These are phyloP conservation scores for Alternaria brassicicola DNA, from an alignment of 2,329 filamentous ascomycete species.

Conservation along the genomic window DNA sequence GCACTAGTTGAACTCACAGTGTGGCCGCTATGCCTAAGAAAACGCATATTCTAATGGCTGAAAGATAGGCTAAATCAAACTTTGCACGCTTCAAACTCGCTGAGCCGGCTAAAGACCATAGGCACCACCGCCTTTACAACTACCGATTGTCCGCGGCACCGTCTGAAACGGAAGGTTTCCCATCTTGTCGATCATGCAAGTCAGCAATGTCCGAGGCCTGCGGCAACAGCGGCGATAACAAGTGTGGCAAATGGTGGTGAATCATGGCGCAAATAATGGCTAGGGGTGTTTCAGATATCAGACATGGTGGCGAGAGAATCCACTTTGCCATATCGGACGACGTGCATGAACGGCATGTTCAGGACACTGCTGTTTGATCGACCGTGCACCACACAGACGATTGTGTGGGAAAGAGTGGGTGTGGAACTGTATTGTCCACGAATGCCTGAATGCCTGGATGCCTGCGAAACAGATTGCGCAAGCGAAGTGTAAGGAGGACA, in stretches of 20 bases:
- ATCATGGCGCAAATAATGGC: slow-evolving; percentile 1
- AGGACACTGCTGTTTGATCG: slow-evolving; percentile 13
- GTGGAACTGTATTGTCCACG: slow-evolving; percentile 5
- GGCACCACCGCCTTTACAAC: background rate
- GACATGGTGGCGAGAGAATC: slow-evolving; percentile 4
- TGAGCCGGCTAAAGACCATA: slow-evolving; percentile 6
- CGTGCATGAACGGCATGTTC: slow-evolving; percentile 15
- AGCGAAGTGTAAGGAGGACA: slow-evolving; percentile 6
- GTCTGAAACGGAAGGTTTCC: background rate
- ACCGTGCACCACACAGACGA: slow-evolving; percentile 7
- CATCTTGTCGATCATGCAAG: background rate
- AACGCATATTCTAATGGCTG: background rate
- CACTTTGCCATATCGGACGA: slow-evolving; percentile 10
- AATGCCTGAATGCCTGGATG: slow-evolving; percentile 6
- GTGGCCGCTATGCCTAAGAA: slow-evolving; percentile 5
- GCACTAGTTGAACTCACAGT: background rate
- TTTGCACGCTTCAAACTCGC: background rate
- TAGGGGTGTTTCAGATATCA: slow-evolving; percentile 13
- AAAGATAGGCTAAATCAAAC: slow-evolving; percentile 7
- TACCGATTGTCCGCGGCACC: slow-evolving; percentile 1
- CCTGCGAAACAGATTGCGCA: slow-evolving; percentile 13
- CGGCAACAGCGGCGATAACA: background rate
- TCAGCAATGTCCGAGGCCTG: slow-evolving; percentile 10
- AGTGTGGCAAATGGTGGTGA: slow-evolving; percentile 1
- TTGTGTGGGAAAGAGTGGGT: slow-evolving; percentile 9